A percentile compares a stretch with the other conserved stretches of the same genome.
phyloP scores from a whole-genome alignment of 1,284 basidiomycete species.

The Puccinia triticina region DNA sequence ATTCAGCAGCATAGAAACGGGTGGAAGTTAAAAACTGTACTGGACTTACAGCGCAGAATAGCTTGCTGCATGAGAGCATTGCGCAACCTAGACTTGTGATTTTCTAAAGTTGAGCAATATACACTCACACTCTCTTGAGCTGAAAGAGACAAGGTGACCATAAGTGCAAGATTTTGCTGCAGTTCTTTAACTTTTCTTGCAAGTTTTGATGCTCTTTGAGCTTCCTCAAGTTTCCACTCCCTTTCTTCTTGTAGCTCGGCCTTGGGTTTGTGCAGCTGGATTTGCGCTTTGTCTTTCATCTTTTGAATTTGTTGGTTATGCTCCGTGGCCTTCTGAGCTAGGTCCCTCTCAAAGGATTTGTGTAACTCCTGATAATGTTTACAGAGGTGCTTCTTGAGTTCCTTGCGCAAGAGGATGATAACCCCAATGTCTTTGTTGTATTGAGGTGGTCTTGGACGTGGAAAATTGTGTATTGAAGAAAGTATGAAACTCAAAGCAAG shows the following conservation, averaged over 20 bases:
- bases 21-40: too few relatives aligned
- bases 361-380: constrained; percentile 1
- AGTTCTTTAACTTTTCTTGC: too few relatives aligned
- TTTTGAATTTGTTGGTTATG: neutral
- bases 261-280: neutral
- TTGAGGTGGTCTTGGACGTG: neutral
- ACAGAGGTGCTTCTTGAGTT: neutral
- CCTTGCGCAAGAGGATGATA: neutral
- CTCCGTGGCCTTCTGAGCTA: neutral
- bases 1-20: neutral
- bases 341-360: neutral
- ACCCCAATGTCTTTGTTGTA: neutral
- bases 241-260: constrained; percentile 4
- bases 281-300: neutral
- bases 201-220: neutral
- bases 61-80: neutral
- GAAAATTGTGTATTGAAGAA: neutral
- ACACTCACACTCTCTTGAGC: neutral
- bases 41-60: neutral
- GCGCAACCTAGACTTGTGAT: neutral
- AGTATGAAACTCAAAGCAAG: neutral
- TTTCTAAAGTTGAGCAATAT: neutral
- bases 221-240: neutral
- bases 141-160: too few relatives aligned
- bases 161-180: too few relatives aligned